Evolutionary conservation across 2,329 filamentous ascomycete species (phyloP).

Genomic region (Fusarium sp.): DNA sequence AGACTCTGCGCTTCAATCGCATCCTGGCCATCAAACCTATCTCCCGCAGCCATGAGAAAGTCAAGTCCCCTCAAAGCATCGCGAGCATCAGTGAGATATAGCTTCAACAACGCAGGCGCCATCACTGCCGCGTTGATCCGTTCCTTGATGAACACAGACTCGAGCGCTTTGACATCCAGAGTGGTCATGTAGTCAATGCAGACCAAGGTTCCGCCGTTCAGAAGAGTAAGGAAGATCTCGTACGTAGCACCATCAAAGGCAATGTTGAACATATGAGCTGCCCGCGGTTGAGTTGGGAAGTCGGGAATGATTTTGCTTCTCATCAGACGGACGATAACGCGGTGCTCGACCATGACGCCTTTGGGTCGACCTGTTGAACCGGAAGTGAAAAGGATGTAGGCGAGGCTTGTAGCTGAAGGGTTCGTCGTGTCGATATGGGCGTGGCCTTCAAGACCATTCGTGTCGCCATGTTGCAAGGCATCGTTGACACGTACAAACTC

Average conservation of each 20-base stretch:
- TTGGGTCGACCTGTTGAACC: slow-evolving; percentile 64
- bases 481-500: slow-evolving; percentile 1
- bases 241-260: slow-evolving; percentile 38
- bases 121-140: slow-evolving; percentile 11
- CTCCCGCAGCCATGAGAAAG: slow-evolving; percentile 27
- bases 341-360: slow-evolving; percentile 56
- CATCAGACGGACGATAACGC: slow-evolving; percentile 27
- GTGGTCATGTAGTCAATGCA: slow-evolving; percentile 36
- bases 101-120: slow-evolving; percentile 30
- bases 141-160: slow-evolving; percentile 7
- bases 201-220: slow-evolving; percentile 37
- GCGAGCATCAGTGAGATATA: slow-evolving; percentile 14
- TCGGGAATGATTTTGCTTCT: slow-evolving; percentile 12
- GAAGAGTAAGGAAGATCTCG: slow-evolving; percentile 37
- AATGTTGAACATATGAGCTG: slow-evolving; percentile 36
- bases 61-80: slow-evolving; percentile 13
- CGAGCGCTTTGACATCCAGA: slow-evolving; percentile 23
- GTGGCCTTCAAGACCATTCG: neutral
- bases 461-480: neutral
- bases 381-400: slow-evolving; percentile 62
- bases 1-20: neutral
- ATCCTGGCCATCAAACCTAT: slow-evolving; percentile 28
- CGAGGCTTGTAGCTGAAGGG: slow-evolving; percentile 11
- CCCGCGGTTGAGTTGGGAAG: neutral
- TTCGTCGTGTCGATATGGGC: fast-evolving